Conservation (phyloP, 1,284 basidiomycete genomes). For the Ceratorhiza oryzae-sativae region DNA sequence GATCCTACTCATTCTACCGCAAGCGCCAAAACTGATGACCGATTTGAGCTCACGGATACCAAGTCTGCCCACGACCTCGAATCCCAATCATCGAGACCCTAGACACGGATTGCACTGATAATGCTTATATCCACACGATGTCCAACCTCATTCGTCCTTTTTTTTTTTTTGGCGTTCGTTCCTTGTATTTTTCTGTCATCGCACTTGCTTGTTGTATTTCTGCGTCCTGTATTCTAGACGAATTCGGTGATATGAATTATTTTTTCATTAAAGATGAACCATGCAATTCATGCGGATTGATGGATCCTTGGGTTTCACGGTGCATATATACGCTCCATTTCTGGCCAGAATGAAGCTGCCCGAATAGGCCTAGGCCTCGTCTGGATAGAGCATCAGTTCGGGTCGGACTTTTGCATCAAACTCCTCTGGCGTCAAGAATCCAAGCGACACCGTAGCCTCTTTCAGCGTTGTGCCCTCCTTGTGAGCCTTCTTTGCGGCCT, state of each 20-base stretch:
- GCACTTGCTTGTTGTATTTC: background rate
- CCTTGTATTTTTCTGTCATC: background rate
- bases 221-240: background rate
- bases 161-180: background rate
- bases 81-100: background rate
- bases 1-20: background rate
- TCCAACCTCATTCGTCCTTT: too few species aligned
- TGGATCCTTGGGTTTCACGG: too few species aligned
- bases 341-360: too few species aligned
- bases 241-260: background rate
- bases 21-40: background rate
- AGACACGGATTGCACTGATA: background rate
- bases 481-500: slow-evolving; percentile 99
- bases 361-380: slow-evolving; percentile 58
- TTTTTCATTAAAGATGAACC: background rate
- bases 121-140: too few species aligned
- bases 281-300: too few species aligned
- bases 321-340: background rate
- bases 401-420: slow-evolving; percentile 97
- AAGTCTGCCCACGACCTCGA: background rate
- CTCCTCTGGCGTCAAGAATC: slow-evolving; percentile 87
- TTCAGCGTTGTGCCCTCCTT: slow-evolving; percentile 96
- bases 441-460: slow-evolving; percentile 89
- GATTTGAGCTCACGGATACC: background rate
- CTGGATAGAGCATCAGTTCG: slow-evolving; percentile 84